Evolutionary conservation across 352 stramenopile species (phyloP).

Genomic region (Globisporangium barbulae): DNA sequence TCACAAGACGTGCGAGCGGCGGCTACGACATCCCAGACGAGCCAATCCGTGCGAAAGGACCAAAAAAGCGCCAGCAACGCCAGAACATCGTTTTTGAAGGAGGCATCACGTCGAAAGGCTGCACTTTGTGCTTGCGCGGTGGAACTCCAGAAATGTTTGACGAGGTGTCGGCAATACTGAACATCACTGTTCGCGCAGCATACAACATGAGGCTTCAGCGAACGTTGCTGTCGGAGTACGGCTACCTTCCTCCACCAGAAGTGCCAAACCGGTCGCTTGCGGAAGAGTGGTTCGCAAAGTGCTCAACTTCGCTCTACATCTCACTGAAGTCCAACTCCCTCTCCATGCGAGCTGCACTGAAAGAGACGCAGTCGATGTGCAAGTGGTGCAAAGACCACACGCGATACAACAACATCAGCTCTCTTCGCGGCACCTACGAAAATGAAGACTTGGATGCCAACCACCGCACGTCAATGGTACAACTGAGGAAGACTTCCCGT

Average conservation of each 20-base stretch:
- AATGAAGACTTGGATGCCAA: slow-evolving; percentile 15
- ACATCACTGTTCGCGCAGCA: slow-evolving; percentile 51
- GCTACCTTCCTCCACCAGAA: slow-evolving; percentile 52
- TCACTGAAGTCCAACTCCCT: slow-evolving; percentile 85
- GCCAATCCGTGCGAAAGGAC: slow-evolving; percentile 7
- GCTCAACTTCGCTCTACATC: slow-evolving; percentile 78
- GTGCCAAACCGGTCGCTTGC: slow-evolving; percentile 59
- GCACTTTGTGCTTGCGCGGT: slow-evolving; percentile 79
- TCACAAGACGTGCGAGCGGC: slow-evolving; percentile 33
- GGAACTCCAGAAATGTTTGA: slow-evolving; percentile 58
- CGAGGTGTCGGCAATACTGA: slow-evolving; percentile 65
- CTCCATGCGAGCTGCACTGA: slow-evolving; percentile 76
- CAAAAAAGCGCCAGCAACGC: slow-evolving; percentile 59
- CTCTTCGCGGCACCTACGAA: slow-evolving; percentile 48
- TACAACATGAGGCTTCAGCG: slow-evolving; percentile 85
- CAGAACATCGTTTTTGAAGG: slow-evolving; percentile 89
- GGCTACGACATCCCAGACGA: slow-evolving; percentile 17
- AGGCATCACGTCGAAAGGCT: slow-evolving; percentile 63
- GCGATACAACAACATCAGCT: slow-evolving; percentile 84
- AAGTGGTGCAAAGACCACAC: slow-evolving; percentile 83
- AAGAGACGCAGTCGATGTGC: slow-evolving; percentile 79
- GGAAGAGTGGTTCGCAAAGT: slow-evolving; percentile 80
- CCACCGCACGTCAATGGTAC: slow-evolving; percentile 14
- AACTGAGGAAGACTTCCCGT: neutral
- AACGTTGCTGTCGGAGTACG: slow-evolving; percentile 50